Percentiles rank a stretch among this genome's conserved stretches.
Conservation (phyloP, 2,329 filamentous ascomycete genomes). For the Xylariomycetidae sp. region DNA sequence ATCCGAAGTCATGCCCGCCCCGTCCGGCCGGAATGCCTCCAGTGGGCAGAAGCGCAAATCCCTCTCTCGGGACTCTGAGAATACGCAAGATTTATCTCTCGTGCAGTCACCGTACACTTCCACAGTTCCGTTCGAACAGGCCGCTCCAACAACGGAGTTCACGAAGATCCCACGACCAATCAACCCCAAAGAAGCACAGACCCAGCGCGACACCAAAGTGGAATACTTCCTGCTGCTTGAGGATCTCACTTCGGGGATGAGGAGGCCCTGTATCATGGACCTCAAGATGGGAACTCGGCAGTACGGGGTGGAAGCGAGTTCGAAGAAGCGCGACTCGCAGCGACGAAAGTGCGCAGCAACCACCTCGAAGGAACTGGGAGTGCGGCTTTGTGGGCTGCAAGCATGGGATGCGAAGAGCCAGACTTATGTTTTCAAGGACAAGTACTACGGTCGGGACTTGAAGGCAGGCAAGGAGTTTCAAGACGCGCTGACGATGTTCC, state of each 20-base stretch:
- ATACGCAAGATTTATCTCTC: conserved; percentile 1
- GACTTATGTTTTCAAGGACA: conserved; percentile 92
- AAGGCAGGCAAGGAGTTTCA: conserved; percentile 87
- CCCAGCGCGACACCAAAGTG: conserved; percentile 58
- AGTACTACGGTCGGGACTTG: conserved; percentile 88
- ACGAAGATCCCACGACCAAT: conserved; percentile 52
- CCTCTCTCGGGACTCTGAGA: conserved; percentile 4
- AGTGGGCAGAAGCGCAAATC: conserved; percentile 9
- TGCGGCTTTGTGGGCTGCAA: conserved; percentile 91
- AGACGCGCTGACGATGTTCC: conserved; percentile 77
- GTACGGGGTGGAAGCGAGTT: conserved; percentile 84
- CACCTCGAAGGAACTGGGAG: conserved; percentile 84
- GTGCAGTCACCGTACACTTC: conserved; percentile 30
- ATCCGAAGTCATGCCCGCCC: conserved; percentile 29
- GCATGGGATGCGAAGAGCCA: conserved; percentile 85
- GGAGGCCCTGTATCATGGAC: conserved; percentile 91
- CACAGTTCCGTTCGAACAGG: conserved; percentile 28
- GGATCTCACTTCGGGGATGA: conserved; percentile 95
- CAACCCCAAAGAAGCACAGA: conserved; percentile 73
- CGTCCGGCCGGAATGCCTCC: conserved; percentile 7
- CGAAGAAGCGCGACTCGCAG: conserved; percentile 91
- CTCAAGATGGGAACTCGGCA: conserved; percentile 98
- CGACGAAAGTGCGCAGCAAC: conserved; percentile 87
- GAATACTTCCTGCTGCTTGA: conserved; percentile 92
- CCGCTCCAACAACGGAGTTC: conserved; percentile 33